Conservation (phyloP, 192 early-diverging fungal species). For the Backusella sp. region DNA sequence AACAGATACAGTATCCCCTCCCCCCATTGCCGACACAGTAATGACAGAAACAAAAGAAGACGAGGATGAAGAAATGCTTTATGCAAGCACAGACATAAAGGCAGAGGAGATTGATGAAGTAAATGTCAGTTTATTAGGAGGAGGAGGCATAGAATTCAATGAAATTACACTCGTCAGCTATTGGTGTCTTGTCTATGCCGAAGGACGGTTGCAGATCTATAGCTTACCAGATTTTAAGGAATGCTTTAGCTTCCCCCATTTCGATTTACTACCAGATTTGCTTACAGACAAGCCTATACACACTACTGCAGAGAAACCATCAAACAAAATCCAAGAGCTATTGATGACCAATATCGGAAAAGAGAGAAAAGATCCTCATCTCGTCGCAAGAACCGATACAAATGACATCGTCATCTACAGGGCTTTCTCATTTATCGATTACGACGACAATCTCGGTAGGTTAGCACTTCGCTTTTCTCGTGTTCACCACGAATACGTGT, state of each 20-base stretch:
- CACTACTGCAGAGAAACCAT: constrained; percentile 26
- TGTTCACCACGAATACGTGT: constrained; percentile 61
- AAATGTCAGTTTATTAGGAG: constrained; percentile 42
- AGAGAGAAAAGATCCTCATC: constrained; percentile 55
- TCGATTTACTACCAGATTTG: constrained; percentile 57
- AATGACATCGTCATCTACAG: constrained; percentile 76
- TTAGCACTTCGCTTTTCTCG: constrained; percentile 68
- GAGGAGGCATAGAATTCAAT: constrained; percentile 6
- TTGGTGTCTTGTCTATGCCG: constrained; percentile 68
- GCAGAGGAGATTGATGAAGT: constrained; percentile 20
- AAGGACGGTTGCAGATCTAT: constrained; percentile 61
- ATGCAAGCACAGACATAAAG: constrained; percentile 23
- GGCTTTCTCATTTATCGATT: constrained; percentile 54
- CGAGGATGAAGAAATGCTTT: constrained; percentile 56
- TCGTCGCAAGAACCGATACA: constrained; percentile 62
- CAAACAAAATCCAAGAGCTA: constrained; percentile 68
- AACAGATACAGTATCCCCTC: background rate
- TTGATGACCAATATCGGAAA: constrained; percentile 64
- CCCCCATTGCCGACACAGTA: background rate
- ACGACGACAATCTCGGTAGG: constrained; percentile 38
- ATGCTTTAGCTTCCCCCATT: constrained; percentile 55
- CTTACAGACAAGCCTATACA: constrained; percentile 43
- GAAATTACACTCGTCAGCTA: constrained; percentile 41
- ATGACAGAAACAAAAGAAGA: constrained; percentile 30
- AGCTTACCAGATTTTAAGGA: constrained; percentile 54